These are phyloP conservation scores for Cardiosporidium cionae DNA, from an alignment of 169 alveolate genomes.

Conservation along the genomic window DNA sequence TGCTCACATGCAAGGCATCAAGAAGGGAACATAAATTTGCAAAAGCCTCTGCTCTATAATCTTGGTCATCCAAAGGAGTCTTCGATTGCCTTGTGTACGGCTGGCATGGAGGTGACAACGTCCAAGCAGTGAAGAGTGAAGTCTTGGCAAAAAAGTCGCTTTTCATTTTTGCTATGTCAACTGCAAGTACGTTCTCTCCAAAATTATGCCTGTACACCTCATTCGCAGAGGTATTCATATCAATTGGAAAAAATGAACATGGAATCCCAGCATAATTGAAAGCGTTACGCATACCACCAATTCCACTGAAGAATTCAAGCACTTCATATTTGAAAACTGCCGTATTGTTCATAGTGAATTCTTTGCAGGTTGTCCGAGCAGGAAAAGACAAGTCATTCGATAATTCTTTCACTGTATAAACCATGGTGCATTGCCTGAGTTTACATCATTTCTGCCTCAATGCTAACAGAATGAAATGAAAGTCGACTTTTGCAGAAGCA, in stretches of 20 bases:
- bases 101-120: conserved; percentile 72
- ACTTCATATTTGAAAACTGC: too few species aligned
- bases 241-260: conserved; percentile 3
- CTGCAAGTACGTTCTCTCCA: background rate
- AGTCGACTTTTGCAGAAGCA: too few species aligned
- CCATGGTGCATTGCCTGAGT: too few species aligned
- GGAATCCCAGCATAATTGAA: conserved; percentile 26
- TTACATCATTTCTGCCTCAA: too few species aligned
- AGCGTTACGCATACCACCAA: conserved; percentile 51
- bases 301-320: conserved; percentile 46
- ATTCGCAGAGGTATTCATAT: conserved; percentile 41
- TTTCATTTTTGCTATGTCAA: background rate
- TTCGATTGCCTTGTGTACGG: conserved; percentile 57
- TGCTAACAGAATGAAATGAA: too few species aligned
- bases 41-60: conserved; percentile 38
- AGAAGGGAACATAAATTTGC: conserved; percentile 41
- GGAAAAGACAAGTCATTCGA: too few species aligned
- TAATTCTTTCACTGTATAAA: too few species aligned
- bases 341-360: too few species aligned
- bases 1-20: conserved; percentile 2
- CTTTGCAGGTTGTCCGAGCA: too few species aligned
- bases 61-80: conserved; percentile 27
- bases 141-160: conserved; percentile 13
- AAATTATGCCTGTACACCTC: conserved; percentile 37
- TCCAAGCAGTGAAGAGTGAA: conserved; percentile 50